Percentiles rank a stretch among this genome's conserved stretches.
Evolutionary conservation across 2,329 filamentous ascomycete species (phyloP).

Genomic region (Macrophomina tecta): DNA sequence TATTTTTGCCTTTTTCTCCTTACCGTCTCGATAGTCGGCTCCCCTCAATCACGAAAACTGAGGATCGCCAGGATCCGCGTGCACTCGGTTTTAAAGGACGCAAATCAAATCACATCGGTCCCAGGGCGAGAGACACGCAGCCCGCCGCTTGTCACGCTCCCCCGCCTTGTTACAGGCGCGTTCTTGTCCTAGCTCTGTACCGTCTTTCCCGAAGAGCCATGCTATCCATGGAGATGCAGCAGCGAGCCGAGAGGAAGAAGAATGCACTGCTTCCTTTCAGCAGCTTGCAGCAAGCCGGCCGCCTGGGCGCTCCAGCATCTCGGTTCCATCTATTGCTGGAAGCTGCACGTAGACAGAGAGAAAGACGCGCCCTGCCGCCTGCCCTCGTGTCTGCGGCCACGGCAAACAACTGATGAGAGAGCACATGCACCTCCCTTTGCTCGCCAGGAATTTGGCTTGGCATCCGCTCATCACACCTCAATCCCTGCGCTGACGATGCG

Average conservation of each 20-base stretch:
- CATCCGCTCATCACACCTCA: too few relatives aligned
- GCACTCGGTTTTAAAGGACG: background rate
- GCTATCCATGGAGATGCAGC: background rate
- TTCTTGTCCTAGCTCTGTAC: background rate
- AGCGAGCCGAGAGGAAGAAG: background rate
- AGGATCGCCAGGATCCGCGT: background rate
- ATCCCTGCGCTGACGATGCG: background rate
- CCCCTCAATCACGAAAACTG: background rate
- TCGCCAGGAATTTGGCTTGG: background rate
- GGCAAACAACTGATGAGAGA: too few relatives aligned
- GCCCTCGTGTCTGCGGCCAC: too few relatives aligned
- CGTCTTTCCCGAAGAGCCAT: background rate
- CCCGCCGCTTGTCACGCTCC: background rate
- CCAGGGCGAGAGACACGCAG: background rate
- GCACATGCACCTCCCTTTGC: background rate
- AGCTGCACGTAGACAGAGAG: too few relatives aligned
- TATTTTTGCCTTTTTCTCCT: background rate
- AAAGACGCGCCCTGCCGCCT: too few relatives aligned
- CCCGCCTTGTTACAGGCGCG: background rate
- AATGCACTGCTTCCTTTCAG: too few relatives aligned
- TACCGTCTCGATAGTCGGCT: background rate
- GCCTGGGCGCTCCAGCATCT: too few relatives aligned
- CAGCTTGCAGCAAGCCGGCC: background rate
- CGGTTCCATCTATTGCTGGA: too few relatives aligned
- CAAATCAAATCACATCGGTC: background rate